Base-by-base conservation (phyloP, 306 rosid genomes). In the apple (Malus domestica) region DNA sequence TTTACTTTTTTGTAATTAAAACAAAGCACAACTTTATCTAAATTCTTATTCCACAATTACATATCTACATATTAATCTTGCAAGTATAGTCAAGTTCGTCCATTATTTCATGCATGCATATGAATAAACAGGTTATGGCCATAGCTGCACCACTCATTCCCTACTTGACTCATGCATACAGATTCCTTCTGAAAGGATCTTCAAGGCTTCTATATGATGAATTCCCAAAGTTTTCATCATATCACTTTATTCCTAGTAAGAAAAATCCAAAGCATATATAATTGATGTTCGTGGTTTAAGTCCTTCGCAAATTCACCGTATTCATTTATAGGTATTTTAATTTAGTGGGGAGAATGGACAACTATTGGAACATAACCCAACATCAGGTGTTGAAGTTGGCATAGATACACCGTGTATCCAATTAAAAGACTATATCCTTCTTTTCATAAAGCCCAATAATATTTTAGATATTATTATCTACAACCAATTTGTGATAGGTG, bases 211-310 rank as follows among this genome's bases (percentile, higher is more conserved):
- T 67, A 42, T 65, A 35, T 23, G 19, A 23, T 9, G 68, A 42
- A 40, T 22, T 8, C 67, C 57, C 55, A 33, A 33, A 35, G 22
- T 38, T 23, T 10, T 10, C 68, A 73, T 25, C 57, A 72, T n/a
- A 72, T 35, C 35, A 35, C 51, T 22, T 57, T 64, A 33, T 32
- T 13, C 76, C 76, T 72, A 33, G 55, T 72, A 72, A 35, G 76
- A 72, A 57, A 73, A 38, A 55, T 45, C 16, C 65, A 22, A 59
- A 4, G 27, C 11, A 12, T 25, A 35, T 8, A 35, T 40, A 55
- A 59, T 59, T 58, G 44, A 2, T 20, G 30, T 30, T 15, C 33
- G 22, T 62, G 7, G 1, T 13, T 1, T 13, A 6, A 27, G 67
- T 25, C 9, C 6, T 3, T 62, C 14, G 8, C 33, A 23, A 25